Conservation (phyloP, 2,329 filamentous ascomycete genomes). For the Penicillium brevicompactum region DNA sequence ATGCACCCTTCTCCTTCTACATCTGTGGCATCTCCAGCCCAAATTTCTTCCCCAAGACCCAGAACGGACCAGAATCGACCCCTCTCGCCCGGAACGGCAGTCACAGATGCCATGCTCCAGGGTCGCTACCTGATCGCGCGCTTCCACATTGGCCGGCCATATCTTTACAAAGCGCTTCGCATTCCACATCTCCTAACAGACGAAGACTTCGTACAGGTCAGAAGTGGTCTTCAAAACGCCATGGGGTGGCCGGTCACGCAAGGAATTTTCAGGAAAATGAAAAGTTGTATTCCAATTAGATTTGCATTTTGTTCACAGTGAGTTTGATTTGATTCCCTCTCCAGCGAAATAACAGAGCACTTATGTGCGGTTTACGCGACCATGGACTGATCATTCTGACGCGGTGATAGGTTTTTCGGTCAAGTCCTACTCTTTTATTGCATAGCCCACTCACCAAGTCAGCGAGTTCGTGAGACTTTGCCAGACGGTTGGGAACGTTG, state of each 20-base stretch:
- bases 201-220: slow-evolving; percentile 43
- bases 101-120: slow-evolving; percentile 42
- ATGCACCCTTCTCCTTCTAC: slow-evolving; percentile 23
- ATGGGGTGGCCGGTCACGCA: slow-evolving; percentile 46
- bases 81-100: slow-evolving; percentile 36
- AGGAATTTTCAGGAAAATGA: slow-evolving; percentile 45
- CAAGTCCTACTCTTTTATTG: slow-evolving; percentile 47
- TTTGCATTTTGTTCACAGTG: slow-evolving; percentile 46
- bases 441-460: slow-evolving; percentile 41
- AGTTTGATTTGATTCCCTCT: slow-evolving; percentile 23
- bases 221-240: slow-evolving; percentile 40
- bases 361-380: too few species aligned
- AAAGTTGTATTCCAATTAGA: slow-evolving; percentile 45
- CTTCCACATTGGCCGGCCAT: slow-evolving; percentile 45
- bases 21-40: slow-evolving; percentile 22
- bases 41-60: slow-evolving; percentile 20
- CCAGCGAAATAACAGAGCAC: background rate
- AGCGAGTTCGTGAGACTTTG: slow-evolving; percentile 37
- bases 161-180: slow-evolving; percentile 47
- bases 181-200: slow-evolving; percentile 39
- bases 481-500: slow-evolving; percentile 45
- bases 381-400: background rate
- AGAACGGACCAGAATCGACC: slow-evolving; percentile 23
- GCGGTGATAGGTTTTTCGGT: slow-evolving; percentile 39
- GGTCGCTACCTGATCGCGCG: slow-evolving; percentile 42